These are phyloP conservation scores for Westerdykella sp. DNA, from an alignment of 2,329 filamentous ascomycete genomes.

Conservation along the genomic window DNA sequence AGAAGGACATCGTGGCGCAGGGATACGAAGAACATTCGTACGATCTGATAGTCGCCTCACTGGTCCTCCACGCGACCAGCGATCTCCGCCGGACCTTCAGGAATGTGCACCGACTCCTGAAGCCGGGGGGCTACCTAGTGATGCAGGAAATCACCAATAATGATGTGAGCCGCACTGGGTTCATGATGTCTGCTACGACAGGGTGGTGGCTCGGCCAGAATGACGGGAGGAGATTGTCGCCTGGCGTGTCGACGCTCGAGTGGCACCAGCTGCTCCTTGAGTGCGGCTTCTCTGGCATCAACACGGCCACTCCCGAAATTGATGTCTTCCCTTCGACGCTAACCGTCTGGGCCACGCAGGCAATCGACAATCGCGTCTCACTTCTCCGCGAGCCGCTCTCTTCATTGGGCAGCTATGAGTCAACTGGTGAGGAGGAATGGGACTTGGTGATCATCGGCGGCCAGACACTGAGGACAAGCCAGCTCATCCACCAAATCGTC, in stretches of 20 bases:
- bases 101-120: slow-evolving; percentile 6
- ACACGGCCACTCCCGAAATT: slow-evolving; percentile 9
- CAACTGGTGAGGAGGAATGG: no score
- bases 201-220: slow-evolving; percentile 34
- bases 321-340: background rate
- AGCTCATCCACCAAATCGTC: no score
- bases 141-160: slow-evolving; percentile 27
- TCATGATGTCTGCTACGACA: slow-evolving; percentile 31
- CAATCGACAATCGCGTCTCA: no score
- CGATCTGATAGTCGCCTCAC: slow-evolving; percentile 10
- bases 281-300: slow-evolving; percentile 7
- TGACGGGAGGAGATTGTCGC: slow-evolving; percentile 5
- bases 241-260: slow-evolving; percentile 1
- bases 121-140: slow-evolving; percentile 41
- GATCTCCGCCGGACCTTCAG: slow-evolving; percentile 2
- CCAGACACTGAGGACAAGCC: no score
- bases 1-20: background rate
- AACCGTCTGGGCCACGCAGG: no score
- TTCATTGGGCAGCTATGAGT: no score
- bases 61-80: slow-evolving; percentile 8
- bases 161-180: background rate
- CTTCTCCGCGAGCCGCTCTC: no score
- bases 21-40: slow-evolving; percentile 3
- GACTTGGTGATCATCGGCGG: no score
- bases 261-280: slow-evolving; percentile 15